Evolutionary conservation across 83 land plant genomes (phyloP).

Genomic region (Picea engelmannii): DNA sequence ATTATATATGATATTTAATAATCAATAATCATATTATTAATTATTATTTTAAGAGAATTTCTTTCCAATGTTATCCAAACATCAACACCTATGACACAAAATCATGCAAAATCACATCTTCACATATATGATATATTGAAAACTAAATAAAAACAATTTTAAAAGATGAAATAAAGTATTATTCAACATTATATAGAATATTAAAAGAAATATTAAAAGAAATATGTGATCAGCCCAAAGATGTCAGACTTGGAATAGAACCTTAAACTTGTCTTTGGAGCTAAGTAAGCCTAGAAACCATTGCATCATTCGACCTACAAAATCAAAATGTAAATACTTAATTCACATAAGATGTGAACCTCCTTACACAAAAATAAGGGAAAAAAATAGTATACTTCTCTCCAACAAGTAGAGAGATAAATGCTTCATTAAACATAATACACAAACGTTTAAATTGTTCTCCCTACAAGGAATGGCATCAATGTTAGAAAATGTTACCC

Average conservation of each 20-base stretch:
- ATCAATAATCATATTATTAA: no score
- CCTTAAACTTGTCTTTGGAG: slow-evolving; percentile 43
- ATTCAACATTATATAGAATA: neutral
- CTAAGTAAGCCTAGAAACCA: slow-evolving; percentile 19
- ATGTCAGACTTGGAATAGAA: neutral
- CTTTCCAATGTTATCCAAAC: no score
- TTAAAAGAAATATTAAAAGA: neutral
- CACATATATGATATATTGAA: neutral
- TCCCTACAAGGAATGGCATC: slow-evolving; percentile 19
- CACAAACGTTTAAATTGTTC: slow-evolving; percentile 39
- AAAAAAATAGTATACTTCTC: neutral
- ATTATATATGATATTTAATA: no score
- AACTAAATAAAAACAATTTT: neutral
- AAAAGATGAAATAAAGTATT: neutral
- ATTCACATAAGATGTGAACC: neutral
- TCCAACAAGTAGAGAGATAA: slow-evolving; percentile 10
- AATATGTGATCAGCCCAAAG: neutral
- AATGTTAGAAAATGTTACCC: no score
- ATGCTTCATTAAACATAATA: slow-evolving; percentile 15
- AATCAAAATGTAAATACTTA: neutral
- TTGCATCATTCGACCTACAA: slow-evolving; percentile 9
- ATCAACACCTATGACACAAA: neutral
- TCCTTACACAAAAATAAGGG: neutral
- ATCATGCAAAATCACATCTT: neutral
- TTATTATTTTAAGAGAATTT: no score